These are phyloP conservation scores for Trichoderma gamsii DNA, from an alignment of 495 filamentous ascomycete species.

Conservation along the genomic window DNA sequence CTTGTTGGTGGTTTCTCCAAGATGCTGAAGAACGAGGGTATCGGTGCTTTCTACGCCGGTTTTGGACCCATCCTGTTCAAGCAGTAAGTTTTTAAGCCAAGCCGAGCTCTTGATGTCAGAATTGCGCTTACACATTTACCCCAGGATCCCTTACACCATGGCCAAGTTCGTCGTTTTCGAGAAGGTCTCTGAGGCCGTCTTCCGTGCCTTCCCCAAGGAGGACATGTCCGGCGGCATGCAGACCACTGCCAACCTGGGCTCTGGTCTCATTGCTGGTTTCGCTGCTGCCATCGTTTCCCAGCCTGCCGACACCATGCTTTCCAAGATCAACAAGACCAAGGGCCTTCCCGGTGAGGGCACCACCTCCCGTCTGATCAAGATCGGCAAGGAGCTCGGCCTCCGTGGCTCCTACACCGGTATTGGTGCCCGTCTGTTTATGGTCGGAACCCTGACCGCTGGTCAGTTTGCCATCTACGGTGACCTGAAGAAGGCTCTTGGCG, in stretches of 20 bases:
- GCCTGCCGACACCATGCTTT: constrained; percentile 98
- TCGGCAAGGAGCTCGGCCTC: constrained; percentile 87
- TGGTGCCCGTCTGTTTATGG: constrained; percentile 86
- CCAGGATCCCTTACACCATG: constrained; percentile 98
- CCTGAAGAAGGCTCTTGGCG: constrained; percentile 52
- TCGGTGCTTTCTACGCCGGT: constrained; percentile 88
- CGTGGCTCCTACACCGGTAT: constrained; percentile 86
- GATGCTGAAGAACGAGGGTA: constrained; percentile 77
- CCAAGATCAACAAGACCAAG: constrained; percentile 99
- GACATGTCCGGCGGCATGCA: constrained; percentile 64
- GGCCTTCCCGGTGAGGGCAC: constrained; percentile 94
- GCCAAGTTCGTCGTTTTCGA: constrained; percentile 99
- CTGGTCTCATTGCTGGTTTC: constrained; percentile 95
- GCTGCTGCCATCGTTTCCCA: constrained; percentile 94
- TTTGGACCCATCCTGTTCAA: constrained; percentile 94
- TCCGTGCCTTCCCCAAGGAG: constrained; percentile 68
- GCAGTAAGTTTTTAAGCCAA: constrained; percentile 89
- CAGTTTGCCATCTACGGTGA: constrained; percentile 95
- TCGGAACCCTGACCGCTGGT: constrained; percentile 72
- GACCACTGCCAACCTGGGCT: constrained; percentile 88
- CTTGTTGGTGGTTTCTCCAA: constrained; percentile 76
- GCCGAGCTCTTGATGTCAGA: constrained; percentile 31
- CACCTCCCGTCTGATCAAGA: constrained; percentile 86
- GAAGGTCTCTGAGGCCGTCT: constrained; percentile 83
- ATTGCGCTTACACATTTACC: not conserved